Base-by-base conservation (phyloP, 1,139 yeast species). In the Yamadazyma jaroonii region DNA sequence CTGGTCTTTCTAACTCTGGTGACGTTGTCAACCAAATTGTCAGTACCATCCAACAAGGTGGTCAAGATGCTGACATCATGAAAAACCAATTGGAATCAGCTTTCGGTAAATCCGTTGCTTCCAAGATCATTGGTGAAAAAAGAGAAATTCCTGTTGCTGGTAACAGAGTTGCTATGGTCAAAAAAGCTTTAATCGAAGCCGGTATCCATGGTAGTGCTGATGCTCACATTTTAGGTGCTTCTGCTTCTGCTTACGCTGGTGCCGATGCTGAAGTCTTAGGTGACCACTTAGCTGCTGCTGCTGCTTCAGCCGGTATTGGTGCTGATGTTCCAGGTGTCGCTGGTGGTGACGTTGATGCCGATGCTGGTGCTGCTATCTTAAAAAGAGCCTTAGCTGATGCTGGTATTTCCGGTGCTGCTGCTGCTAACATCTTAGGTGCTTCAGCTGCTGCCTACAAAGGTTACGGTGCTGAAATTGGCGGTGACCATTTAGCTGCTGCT, bases 321-420 rank as follows among this genome's bases (percentile, higher is more conserved):
- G 49, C 45, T 31, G 50, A 48, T 36, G 39, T 41, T 25, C 40
- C 40, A 24, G 48, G 38, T 33, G 40, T 25, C 29, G 50, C 44
- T 28, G 32, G 38, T n/a, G 40, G 46, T 20, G 44, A 36, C 41
- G 39, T 37, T 37, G 38, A 31, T 29, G 23, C 22, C n/a, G 32
- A 29, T 22, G 43, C 40, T 29, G 48, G 32, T 25, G 48, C 45
- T 24, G 21, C 36, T 25, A 42, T 41, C 12, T 15, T 36, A 21
- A 38, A 36, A 32, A 46, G 47, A 45, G 47, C 46, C 22, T 40
- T 42, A 29, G 24, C 23, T 29, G 47, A 40, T 12, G 40, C 38
- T 30, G 48, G 37, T 21, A 35, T 41, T 17, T 38, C 34, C 31
- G 43, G 42, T 35, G 31, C 31, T 20, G 40, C 35, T 26, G 30